These are phyloP conservation scores for Acephala macrosclerotiorum DNA, from an alignment of 2,329 filamentous ascomycete genomes.

Conservation along the genomic window DNA sequence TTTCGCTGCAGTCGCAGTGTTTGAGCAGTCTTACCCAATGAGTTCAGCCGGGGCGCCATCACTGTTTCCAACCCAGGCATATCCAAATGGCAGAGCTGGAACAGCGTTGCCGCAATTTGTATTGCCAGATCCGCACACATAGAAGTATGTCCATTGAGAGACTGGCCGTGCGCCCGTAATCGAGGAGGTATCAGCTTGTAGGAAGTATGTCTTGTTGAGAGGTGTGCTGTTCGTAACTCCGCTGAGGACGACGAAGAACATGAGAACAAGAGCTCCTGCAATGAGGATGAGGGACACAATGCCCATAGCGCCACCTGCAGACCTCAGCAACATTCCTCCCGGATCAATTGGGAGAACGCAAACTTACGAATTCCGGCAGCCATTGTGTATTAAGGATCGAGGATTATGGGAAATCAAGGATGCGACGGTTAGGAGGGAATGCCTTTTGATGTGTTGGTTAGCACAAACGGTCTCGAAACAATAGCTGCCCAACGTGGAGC, in stretches of 20 bases:
- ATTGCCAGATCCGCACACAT: conserved; percentile 73
- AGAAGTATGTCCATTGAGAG: conserved; percentile 92
- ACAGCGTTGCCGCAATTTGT: conserved; percentile 69
- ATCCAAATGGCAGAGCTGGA: conserved; percentile 74
- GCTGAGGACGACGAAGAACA: conserved; percentile 71
- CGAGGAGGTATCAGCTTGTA: conserved; percentile 77
- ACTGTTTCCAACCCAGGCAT: conserved; percentile 68
- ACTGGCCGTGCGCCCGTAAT: conserved; percentile 67
- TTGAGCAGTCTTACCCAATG: conserved; percentile 52
- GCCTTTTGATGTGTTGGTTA: conserved; percentile 12
- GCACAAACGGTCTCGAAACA: conserved; percentile 27
- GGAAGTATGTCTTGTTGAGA: conserved; percentile 83
- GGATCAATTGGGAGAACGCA: not conserved
- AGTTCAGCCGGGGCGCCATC: conserved; percentile 60
- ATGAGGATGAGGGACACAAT: conserved; percentile 66
- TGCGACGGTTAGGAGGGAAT: conserved; percentile 7
- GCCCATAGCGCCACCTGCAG: conserved; percentile 61
- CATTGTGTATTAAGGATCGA: conserved; percentile 23
- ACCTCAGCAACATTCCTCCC: conserved; percentile 12
- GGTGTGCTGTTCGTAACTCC: conserved; percentile 62
- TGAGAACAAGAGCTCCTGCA: conserved; percentile 66
- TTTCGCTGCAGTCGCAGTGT: not conserved
- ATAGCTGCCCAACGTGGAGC: not conserved
- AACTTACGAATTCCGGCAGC: conserved; percentile 25
- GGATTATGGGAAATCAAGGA: not conserved